Evolutionary conservation across 805 yeast genomes (phyloP).

Genomic region (Candida orba): DNA sequence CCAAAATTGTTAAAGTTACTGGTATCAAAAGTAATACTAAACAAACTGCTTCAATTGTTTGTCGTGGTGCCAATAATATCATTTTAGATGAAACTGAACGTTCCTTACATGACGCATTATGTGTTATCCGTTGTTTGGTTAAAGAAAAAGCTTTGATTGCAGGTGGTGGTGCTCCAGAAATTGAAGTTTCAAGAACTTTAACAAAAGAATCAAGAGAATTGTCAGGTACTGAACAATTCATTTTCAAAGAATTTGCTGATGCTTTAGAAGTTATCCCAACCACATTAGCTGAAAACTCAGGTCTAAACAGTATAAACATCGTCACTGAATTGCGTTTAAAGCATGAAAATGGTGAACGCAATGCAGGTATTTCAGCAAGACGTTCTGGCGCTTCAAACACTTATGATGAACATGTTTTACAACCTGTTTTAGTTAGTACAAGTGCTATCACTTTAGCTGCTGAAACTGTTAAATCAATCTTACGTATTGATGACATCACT

Average conservation of each 20-base stretch:
- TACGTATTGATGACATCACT: slow-evolving; percentile 95
- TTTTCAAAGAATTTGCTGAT: slow-evolving; percentile 54
- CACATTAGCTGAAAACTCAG: slow-evolving; percentile 94
- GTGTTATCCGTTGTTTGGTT: slow-evolving; percentile 81
- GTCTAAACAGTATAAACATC: slow-evolving; percentile 86
- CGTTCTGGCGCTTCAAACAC: slow-evolving; percentile 91
- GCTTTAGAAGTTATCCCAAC: slow-evolving; percentile 94
- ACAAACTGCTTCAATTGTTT: slow-evolving; percentile 77
- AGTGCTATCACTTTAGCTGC: slow-evolving; percentile 93
- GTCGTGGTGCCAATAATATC: slow-evolving; percentile 90
- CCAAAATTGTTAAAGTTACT: slow-evolving; percentile 77
- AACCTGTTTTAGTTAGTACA: slow-evolving; percentile 91
- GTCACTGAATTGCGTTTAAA: slow-evolving; percentile 84
- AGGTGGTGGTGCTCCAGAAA: slow-evolving; percentile 99
- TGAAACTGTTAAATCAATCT: slow-evolving; percentile 91
- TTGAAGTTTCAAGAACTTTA: slow-evolving; percentile 95
- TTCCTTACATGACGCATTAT: slow-evolving; percentile 93
- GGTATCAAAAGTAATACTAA: slow-evolving; percentile 72
- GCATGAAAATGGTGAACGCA: slow-evolving; percentile 84
- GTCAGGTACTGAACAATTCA: slow-evolving; percentile 75
- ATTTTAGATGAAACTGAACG: slow-evolving; percentile 95
- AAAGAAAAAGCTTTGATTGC: slow-evolving; percentile 91
- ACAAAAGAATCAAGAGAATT: slow-evolving; percentile 87
- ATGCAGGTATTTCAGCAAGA: slow-evolving; percentile 95
- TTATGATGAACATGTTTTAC: slow-evolving; percentile 88